These are phyloP conservation scores for Physcia stellaris DNA, from an alignment of 495 filamentous ascomycete genomes.

Conservation along the genomic window DNA sequence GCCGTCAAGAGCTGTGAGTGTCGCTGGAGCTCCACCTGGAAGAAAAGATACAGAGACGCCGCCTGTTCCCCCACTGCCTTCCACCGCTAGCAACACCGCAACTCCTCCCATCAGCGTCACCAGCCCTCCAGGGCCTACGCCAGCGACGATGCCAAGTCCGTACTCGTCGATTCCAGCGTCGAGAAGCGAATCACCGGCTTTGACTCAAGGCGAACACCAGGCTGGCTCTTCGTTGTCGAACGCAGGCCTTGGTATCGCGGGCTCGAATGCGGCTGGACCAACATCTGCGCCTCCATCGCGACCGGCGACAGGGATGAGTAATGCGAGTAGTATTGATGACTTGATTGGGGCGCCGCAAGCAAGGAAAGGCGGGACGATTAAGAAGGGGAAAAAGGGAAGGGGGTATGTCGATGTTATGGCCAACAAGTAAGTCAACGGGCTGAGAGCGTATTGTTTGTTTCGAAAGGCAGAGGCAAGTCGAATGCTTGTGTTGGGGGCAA, in stretches of 20 bases:
- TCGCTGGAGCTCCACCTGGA: slow-evolving; percentile 12
- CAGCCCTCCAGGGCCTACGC: slow-evolving; percentile 21
- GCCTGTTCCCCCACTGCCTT: slow-evolving; percentile 22
- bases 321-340: slow-evolving; percentile 76
- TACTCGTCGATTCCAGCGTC: slow-evolving; percentile 13
- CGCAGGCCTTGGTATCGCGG: slow-evolving; percentile 18
- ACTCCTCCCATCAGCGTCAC: slow-evolving; percentile 28
- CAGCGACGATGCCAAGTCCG: slow-evolving; percentile 24
- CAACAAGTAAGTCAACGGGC: too few species aligned
- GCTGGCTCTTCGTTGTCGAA: slow-evolving; percentile 11
- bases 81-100: slow-evolving; percentile 10
- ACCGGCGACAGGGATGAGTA: slow-evolving; percentile 56
- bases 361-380: slow-evolving; percentile 51
- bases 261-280: slow-evolving; percentile 11
- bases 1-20: slow-evolving; percentile 19
- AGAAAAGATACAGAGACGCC: slow-evolving; percentile 15
- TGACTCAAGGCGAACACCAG: slow-evolving; percentile 18
- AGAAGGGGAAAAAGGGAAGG: slow-evolving; percentile 64
- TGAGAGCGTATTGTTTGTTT: too few species aligned
- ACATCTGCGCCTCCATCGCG: slow-evolving; percentile 21
- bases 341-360: slow-evolving; percentile 55
- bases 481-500: slow-evolving; percentile 3
- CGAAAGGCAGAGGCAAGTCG: too few species aligned
- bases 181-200: slow-evolving; percentile 20
- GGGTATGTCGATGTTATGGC: slow-evolving; percentile 93